Percentiles rank a stretch among this genome's conserved stretches.
Evolutionary conservation across 2,329 filamentous ascomycete genomes (phyloP).

Genomic region (Penicillium hesseltinei): DNA sequence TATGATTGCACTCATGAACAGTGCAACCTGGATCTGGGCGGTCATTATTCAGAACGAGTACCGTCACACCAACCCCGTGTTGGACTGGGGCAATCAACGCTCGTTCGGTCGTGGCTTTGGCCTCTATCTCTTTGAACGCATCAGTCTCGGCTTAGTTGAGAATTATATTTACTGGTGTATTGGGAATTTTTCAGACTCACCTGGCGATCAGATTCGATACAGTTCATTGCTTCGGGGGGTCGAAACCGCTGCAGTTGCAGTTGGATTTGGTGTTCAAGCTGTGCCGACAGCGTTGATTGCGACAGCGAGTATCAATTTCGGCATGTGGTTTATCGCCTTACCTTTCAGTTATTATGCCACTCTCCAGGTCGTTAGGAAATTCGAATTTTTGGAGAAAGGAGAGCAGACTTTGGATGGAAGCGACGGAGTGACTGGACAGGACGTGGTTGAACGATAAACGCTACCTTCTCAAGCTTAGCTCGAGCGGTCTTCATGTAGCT

Average conservation of each 20-base stretch:
- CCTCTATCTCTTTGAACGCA: slow-evolving; percentile 43
- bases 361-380: slow-evolving; percentile 43
- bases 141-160: slow-evolving; percentile 43
- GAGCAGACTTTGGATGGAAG: neutral
- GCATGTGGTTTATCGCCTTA: slow-evolving; percentile 44
- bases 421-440: neutral
- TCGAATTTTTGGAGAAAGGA: slow-evolving; percentile 19
- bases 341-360: slow-evolving; percentile 49
- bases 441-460: neutral
- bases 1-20: slow-evolving; percentile 45
- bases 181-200: slow-evolving; percentile 46
- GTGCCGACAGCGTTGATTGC: slow-evolving; percentile 45
- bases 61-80: slow-evolving; percentile 40
- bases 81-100: slow-evolving; percentile 46
- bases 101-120: slow-evolving; percentile 46
- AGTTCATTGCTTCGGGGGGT: slow-evolving; percentile 46
- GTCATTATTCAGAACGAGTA: slow-evolving; percentile 50
- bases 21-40: slow-evolving; percentile 50
- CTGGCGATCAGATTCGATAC: slow-evolving; percentile 47
- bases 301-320: slow-evolving; percentile 47
- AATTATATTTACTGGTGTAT: slow-evolving; percentile 52
- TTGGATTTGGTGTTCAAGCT: slow-evolving; percentile 48
- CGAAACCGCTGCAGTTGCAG: slow-evolving; percentile 43
- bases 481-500: too few relatives aligned
- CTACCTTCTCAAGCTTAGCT: neutral